Evolutionary conservation across 192 early-diverging fungal genomes (phyloP), one percentile per base, ranked within the genome.

Genomic region (Ambispora gerdemannii): DNA sequence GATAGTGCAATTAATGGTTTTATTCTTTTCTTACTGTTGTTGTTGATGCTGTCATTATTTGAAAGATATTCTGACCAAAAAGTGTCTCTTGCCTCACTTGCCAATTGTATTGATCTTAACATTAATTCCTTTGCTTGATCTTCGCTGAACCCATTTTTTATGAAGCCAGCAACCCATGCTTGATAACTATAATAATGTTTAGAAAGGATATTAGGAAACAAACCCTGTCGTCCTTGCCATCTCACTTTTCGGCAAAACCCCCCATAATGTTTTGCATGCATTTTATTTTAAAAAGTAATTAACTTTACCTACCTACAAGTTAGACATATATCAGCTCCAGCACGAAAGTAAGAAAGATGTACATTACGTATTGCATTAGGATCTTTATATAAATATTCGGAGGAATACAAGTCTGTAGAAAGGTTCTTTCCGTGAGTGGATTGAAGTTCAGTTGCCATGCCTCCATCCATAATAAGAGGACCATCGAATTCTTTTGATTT

Each of bases 241-340:
- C n/a, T n/a, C n/a, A n/a, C n/a, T n/a, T n/a, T n/a, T n/a, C n/a
- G n/a, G n/a, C n/a, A n/a, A n/a, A n/a, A n/a, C n/a, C n/a, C n/a
- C n/a, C n/a, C n/a, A n/a, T n/a, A n/a, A n/a, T n/a, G n/a, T n/a
- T n/a, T n/a, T n/a, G n/a, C n/a, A n/a, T n/a, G n/a, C n/a, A n/a
- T n/a, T n/a, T n/a, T n/a, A n/a, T n/a, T n/a, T n/a, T n/a, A n/a
- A n/a, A n/a, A n/a, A n/a, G n/a, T n/a, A n/a, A n/a, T 1, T 52
- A n/a, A 35, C 10, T 25, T 51, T 17, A 24, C 51, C 17, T 27
- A 67, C 72, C 72, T 81, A 60, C 77, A 81, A 11, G 86, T 86
- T 25, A 75, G 82, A 17, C 76, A 76, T 0, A 89, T 75, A 36
- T 89, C 81, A 19, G 83, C 80, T 0, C 86, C 86, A 2, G 86